Conservation (phyloP, 495 filamentous ascomycete species). For the Jackrogersella minutella region DNA sequence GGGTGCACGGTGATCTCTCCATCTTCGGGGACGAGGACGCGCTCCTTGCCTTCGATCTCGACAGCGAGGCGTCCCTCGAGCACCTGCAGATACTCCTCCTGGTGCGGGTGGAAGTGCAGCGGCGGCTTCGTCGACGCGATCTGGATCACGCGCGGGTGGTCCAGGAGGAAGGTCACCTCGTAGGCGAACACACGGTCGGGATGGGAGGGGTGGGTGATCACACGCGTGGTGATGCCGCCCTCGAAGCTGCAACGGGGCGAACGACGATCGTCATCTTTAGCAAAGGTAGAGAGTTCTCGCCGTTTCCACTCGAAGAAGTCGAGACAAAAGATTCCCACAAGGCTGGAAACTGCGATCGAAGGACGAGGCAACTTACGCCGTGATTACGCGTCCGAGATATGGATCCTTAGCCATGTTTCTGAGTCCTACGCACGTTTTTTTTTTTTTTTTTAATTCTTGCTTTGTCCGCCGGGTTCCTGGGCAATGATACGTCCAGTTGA, state of each 20-base stretch:
- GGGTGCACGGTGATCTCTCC: constrained; percentile 48
- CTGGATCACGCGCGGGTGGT: constrained; percentile 44
- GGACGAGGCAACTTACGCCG: constrained; percentile 28
- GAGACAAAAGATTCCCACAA: constrained; percentile 2
- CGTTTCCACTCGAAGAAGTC: neutral
- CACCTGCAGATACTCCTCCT: constrained; percentile 54
- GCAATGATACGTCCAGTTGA: neutral
- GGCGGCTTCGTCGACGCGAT: constrained; percentile 52
- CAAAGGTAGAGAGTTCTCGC: neutral
- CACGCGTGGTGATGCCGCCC: constrained; percentile 41
- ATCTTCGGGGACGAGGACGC: constrained; percentile 43
- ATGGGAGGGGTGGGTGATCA: constrained; percentile 38
- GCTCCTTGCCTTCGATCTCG: constrained; percentile 49
- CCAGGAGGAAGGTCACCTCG: constrained; percentile 48
- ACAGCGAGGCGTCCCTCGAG: constrained; percentile 49
- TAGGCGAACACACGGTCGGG: constrained; percentile 49
- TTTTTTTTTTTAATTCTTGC: neutral
- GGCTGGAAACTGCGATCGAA: neutral
- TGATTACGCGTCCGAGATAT: constrained; percentile 36
- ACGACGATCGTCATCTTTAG: constrained; percentile 22
- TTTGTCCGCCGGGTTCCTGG: too few relatives aligned
- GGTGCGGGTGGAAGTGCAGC: constrained; percentile 56
- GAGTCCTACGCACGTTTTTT: neutral
- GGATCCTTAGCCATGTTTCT: constrained; percentile 24
- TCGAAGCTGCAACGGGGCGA: constrained; percentile 42